phyloP scores from a whole-genome alignment of 768 basidiomycete species.

The Roridomyces roridus region DNA sequence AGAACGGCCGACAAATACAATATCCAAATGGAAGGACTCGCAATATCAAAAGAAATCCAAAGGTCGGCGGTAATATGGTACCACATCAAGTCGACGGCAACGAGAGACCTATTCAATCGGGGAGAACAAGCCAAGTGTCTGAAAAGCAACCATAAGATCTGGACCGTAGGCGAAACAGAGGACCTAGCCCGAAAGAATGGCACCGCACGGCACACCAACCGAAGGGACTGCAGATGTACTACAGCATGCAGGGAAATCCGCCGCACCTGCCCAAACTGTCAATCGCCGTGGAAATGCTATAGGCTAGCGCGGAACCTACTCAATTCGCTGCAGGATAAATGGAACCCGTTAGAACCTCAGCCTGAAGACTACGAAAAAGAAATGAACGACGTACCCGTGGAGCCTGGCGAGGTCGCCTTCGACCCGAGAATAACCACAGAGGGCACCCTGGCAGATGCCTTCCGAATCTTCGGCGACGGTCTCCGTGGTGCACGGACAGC shows the following conservation, averaged over 20 bases:
- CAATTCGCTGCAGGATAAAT: conserved; percentile 10
- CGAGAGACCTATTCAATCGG: background rate
- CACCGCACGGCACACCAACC: background rate
- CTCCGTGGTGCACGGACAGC: background rate
- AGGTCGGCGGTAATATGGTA: conserved; percentile 20
- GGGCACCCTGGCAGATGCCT: no score
- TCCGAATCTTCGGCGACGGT: no score
- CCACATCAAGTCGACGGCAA: conserved; percentile 2
- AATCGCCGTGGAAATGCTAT: conserved; percentile 11
- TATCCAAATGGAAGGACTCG: conserved; percentile 14
- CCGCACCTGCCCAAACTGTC: background rate
- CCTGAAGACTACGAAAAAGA: conserved; percentile 12
- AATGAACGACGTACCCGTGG: no score
- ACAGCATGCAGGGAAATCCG: background rate
- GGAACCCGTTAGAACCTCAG: conserved; percentile 10
- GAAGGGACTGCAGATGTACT: conserved; percentile 3
- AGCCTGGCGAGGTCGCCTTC: no score
- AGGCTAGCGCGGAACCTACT: conserved; percentile 1
- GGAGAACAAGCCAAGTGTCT: conserved; percentile 11
- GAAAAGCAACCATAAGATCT: background rate
- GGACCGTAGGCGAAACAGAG: conserved; percentile 13
- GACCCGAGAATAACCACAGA: no score
- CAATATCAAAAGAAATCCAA: background rate
- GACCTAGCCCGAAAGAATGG: background rate
- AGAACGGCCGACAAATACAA: conserved; percentile 8